Evolutionary conservation across 202 grass and related monocot genomes (phyloP).

Genomic region (Miscanthus sacchariflorus): DNA sequence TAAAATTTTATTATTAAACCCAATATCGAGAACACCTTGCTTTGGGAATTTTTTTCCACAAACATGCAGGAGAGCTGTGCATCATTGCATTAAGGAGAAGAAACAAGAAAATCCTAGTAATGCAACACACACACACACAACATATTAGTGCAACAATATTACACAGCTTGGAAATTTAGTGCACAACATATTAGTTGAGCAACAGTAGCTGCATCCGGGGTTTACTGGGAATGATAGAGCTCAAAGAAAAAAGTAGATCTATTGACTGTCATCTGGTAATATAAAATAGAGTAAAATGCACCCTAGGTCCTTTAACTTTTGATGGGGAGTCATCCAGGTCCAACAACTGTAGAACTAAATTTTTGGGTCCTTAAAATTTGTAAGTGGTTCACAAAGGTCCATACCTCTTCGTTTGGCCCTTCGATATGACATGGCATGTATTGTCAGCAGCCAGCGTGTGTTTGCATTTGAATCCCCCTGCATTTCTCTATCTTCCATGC

Average conservation of each 20-base stretch:
- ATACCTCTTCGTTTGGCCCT: neutral
- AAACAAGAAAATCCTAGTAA: neutral
- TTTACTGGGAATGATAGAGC: neutral
- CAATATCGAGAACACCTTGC: slow-evolving; percentile 2
- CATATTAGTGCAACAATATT: neutral
- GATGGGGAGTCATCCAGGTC: no score
- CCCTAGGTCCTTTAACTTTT: no score
- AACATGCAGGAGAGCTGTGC: neutral
- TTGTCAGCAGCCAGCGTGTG: neutral
- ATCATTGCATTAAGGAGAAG: neutral
- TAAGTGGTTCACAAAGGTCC: neutral
- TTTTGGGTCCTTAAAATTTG: neutral
- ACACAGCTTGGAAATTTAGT: slow-evolving; percentile 2
- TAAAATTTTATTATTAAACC: neutral
- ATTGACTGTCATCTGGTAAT: slow-evolving; percentile 8
- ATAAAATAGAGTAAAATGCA: no score
- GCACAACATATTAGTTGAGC: neutral
- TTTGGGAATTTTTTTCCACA: slow-evolving; percentile 1
- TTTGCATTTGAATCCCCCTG: neutral
- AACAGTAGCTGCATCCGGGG: neutral
- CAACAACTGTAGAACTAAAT: no score
- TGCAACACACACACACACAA: neutral
- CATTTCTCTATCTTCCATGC: neutral
- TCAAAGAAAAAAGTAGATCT: slow-evolving; percentile 31
- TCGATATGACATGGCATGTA: neutral